Conservation (phyloP, 2,329 filamentous ascomycete genomes). For the Penicillium glabrum region DNA sequence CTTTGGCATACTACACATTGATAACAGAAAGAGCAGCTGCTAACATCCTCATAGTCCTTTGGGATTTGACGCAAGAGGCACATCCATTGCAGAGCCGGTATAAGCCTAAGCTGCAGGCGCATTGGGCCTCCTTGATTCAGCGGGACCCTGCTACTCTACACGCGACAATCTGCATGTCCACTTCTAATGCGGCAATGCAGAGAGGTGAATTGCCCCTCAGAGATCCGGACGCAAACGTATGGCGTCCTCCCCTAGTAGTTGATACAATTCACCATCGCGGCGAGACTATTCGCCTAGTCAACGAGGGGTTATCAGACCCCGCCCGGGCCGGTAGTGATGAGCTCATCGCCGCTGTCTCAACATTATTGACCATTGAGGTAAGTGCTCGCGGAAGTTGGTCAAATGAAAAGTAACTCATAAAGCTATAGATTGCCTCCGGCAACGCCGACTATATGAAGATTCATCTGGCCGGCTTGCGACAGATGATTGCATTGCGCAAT, state of each 20-base stretch:
- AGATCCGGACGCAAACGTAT: conserved; percentile 30
- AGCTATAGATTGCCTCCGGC: conserved; percentile 36
- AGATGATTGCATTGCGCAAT: conserved; percentile 40
- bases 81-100: conserved; percentile 37
- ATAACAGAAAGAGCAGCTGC: neutral
- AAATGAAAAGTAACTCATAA: neutral
- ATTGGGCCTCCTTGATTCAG: conserved; percentile 38
- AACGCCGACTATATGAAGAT: conserved; percentile 42
- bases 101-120: conserved; percentile 33
- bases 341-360: conserved; percentile 39
- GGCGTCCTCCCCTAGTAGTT: conserved; percentile 31
- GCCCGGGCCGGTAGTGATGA: conserved; percentile 41
- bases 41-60: conserved; percentile 29
- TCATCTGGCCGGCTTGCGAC: conserved; percentile 39
- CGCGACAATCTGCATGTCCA: conserved; percentile 38
- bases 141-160: conserved; percentile 38
- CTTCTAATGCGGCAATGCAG: conserved; percentile 36
- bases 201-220: conserved; percentile 34
- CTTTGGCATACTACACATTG: neutral
- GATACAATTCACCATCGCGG: conserved; percentile 41
- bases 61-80: conserved; percentile 35
- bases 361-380: conserved; percentile 42
- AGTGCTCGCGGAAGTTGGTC: conserved; percentile 1
- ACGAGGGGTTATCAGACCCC: conserved; percentile 38
- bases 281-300: conserved; percentile 41